These are phyloP conservation scores for Fusarium camptoceras DNA, from an alignment of 2,329 filamentous ascomycete genomes.

Conservation along the genomic window DNA sequence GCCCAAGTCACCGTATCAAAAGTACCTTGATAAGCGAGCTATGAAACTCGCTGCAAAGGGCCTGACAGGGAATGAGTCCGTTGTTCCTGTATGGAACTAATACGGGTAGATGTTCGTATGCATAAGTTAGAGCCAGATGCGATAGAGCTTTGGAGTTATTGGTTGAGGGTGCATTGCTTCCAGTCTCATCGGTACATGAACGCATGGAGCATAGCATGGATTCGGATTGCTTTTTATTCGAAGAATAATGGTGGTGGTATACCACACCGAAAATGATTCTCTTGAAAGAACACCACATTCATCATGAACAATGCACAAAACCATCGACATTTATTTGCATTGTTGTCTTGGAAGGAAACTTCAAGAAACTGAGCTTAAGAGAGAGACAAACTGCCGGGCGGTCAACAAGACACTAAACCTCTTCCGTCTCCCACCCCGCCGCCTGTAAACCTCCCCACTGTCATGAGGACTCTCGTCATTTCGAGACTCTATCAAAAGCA, in stretches of 20 bases:
- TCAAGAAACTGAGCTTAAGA: background rate
- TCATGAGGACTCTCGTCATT: constrained; percentile 37
- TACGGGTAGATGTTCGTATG: constrained; percentile 1
- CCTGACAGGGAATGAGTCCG: constrained; percentile 39
- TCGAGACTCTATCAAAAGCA: constrained; percentile 22
- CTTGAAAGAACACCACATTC: background rate
- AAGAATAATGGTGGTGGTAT: background rate
- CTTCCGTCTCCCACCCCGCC: constrained; percentile 45
- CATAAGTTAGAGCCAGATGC: constrained; percentile 3
- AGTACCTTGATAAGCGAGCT: constrained; percentile 37
- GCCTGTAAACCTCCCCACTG: constrained; percentile 44
- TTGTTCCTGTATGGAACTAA: constrained; percentile 23
- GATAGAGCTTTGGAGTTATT: constrained; percentile 8
- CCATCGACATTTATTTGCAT: background rate
- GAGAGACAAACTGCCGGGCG: constrained; percentile 50
- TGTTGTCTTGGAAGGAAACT: background rate
- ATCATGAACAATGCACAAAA: too few relatives aligned
- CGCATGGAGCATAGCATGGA: background rate
- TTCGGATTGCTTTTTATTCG: background rate
- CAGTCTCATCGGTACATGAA: constrained; percentile 12
- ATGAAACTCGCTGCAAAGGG: constrained; percentile 36
- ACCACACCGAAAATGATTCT: fast-evolving
- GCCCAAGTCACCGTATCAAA: constrained; percentile 46
- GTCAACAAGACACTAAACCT: constrained; percentile 48
- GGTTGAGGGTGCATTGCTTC: constrained; percentile 4